These are phyloP conservation scores for Boechera retrofracta DNA, from an alignment of 345 rosid species.

Conservation along the genomic window DNA sequence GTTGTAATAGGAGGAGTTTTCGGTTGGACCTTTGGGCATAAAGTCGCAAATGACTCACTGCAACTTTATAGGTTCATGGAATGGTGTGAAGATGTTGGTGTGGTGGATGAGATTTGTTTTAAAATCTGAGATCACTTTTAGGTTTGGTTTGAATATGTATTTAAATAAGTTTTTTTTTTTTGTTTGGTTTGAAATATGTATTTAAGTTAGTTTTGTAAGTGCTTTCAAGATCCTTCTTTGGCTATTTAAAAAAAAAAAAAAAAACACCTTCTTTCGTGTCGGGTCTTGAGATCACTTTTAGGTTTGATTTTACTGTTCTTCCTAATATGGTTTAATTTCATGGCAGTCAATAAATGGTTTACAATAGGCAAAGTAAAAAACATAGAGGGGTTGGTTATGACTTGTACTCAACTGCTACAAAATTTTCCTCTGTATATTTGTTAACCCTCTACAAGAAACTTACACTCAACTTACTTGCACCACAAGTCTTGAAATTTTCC, in stretches of 20 bases:
- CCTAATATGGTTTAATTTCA: not conserved
- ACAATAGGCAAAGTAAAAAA: conserved; percentile 24
- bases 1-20: not conserved
- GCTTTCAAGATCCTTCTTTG: not conserved
- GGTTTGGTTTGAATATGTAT: conserved; percentile 49
- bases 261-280: conserved; percentile 23
- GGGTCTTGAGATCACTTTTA: conserved; percentile 9
- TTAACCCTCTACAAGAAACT: conserved; percentile 29
- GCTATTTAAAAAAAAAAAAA: not conserved
- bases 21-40: conserved; percentile 1
- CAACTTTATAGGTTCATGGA: conserved; percentile 16
- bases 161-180: not conserved
- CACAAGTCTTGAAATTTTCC: conserved; percentile 28
- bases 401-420: conserved; percentile 64
- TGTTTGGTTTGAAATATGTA: not conserved
- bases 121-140: conserved; percentile 20
- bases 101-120: conserved; percentile 20
- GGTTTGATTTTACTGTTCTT: conserved; percentile 31
- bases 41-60: not conserved
- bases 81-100: conserved; percentile 13
- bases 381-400: conserved; percentile 63
- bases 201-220: conserved; percentile 1
- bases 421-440: conserved; percentile 32
- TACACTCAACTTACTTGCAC: conserved; percentile 33
- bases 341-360: conserved; percentile 17